Conservation (phyloP, 176 grass and related monocot genomes). For the Aechmea fasciata region DNA sequence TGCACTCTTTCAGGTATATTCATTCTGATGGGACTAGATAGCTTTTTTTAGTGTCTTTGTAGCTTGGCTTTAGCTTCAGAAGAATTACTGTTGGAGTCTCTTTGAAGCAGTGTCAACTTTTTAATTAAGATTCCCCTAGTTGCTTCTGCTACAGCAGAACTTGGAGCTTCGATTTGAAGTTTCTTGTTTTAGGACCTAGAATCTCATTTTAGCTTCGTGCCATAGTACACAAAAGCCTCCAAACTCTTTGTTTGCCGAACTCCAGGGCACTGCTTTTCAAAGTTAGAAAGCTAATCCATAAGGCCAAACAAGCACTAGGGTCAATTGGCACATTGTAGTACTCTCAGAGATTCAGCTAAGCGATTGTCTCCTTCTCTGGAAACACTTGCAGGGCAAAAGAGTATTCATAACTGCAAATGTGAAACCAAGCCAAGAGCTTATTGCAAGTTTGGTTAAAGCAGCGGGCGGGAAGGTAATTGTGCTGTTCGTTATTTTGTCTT, state of each 20-base stretch:
- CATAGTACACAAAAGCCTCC: no score
- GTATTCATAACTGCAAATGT: constrained; percentile 70
- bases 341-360: not conserved
- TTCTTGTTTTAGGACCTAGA: no score
- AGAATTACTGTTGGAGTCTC: constrained; percentile 4
- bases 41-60: not conserved
- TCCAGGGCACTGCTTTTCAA: no score
- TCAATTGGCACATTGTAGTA: not conserved
- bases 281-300: no score
- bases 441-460: constrained; percentile 70
- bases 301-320: not conserved
- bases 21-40: constrained; percentile 16
- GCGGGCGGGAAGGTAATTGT: constrained; percentile 56
- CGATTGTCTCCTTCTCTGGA: not conserved
- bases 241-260: no score
- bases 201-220: no score
- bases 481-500: not conserved
- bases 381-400: constrained; percentile 55
- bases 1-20: constrained; percentile 58
- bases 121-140: constrained; percentile 3
- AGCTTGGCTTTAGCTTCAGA: not conserved
- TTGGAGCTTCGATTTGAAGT: no score
- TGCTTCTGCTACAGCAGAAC: no score
- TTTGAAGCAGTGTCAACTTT: constrained; percentile 5
- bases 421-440: constrained; percentile 54